Conservation (phyloP, 192 early-diverging fungal genomes). For the Mortierella claussenii region DNA sequence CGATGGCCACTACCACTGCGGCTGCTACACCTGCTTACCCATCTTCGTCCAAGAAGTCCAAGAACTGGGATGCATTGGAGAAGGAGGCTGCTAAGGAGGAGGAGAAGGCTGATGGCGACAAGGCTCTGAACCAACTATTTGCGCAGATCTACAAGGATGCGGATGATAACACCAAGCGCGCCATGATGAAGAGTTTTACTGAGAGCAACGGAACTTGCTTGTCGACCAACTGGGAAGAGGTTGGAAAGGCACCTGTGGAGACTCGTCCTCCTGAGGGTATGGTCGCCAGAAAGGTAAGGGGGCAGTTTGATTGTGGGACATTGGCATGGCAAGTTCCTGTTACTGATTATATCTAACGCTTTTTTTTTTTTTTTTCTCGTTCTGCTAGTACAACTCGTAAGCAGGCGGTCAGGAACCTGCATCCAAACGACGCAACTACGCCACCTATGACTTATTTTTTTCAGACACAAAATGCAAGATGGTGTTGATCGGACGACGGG, state of each 20-base stretch:
- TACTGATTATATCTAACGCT: too few relatives aligned
- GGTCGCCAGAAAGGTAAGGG: constrained; percentile 79
- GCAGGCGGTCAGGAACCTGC: too few relatives aligned
- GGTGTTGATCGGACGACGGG: too few relatives aligned
- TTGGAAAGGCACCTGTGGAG: constrained; percentile 85
- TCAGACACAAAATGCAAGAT: too few relatives aligned
- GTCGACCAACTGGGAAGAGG: constrained; percentile 96
- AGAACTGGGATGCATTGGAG: constrained; percentile 88
- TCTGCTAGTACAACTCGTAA: too few relatives aligned
- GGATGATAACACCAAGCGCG: constrained; percentile 84
- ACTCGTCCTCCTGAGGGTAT: constrained; percentile 95
- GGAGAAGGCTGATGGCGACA: constrained; percentile 91
- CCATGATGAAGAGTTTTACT: constrained; percentile 98
- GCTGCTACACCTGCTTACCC: constrained; percentile 51
- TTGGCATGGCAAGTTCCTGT: too few relatives aligned
- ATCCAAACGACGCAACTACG: too few relatives aligned
- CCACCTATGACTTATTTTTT: too few relatives aligned
- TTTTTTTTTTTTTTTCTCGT: too few relatives aligned
- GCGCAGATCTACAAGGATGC: constrained; percentile 93
- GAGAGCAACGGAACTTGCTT: constrained; percentile 96
- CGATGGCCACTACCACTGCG: constrained; percentile 56
- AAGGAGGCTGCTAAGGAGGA: constrained; percentile 79
- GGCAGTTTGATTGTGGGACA: too few relatives aligned
- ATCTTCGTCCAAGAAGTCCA: constrained; percentile 62
- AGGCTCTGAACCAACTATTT: constrained; percentile 92